Evolutionary conservation across 768 basidiomycete genomes (phyloP), one percentile per base, ranked within the genome.

Genomic region (Boletus huronensis): DNA sequence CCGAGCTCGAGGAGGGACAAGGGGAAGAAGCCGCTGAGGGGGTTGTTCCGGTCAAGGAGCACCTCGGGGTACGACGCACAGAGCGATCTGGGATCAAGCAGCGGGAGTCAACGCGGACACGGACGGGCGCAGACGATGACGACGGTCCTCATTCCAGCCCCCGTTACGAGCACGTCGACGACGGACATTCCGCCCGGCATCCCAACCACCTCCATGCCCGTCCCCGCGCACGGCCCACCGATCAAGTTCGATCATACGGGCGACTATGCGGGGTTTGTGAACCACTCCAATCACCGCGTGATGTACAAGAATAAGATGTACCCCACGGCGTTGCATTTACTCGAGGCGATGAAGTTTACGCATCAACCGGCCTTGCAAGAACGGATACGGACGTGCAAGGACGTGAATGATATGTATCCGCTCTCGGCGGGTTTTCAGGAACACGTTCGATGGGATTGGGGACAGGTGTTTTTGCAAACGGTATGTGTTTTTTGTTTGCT

Each of bases 251-350:
- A 78, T 55, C 75, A 81, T 52, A 69, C 68, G 0, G 60, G 69
- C 31, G 67, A 72, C 14, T 75, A 73, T 50, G 63, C 74, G 0
- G 78, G 77, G 1, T 84, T 90, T 67, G 71, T 87, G 66, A 87
- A 83, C 61, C 81, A 84, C 59, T 89, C 90, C 1, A 79, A 75
- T 1, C 82, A 89, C 60, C 75, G 75, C 5, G 78, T 93, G 21
- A 51, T 82, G 50, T 84, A 82, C 66, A 66, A 75, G 34, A 75
- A 81, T 31, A 73, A 72, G 50, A 67, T 70, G 39, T 93, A 84
- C 60, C 87, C 87, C 2, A 86, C 82, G 2, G 90, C 85, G 10
- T 68, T 83, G 61, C 90, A 92, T 59, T 75, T 92, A n/a, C 79
- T 82, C 50, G 88, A 92, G 69, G 88, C 88, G 9, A 73, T 87